Evolutionary conservation across 169 alveolate species (phyloP), one percentile per base, ranked within the genome.

Genomic region (Eimeria zaria): DNA sequence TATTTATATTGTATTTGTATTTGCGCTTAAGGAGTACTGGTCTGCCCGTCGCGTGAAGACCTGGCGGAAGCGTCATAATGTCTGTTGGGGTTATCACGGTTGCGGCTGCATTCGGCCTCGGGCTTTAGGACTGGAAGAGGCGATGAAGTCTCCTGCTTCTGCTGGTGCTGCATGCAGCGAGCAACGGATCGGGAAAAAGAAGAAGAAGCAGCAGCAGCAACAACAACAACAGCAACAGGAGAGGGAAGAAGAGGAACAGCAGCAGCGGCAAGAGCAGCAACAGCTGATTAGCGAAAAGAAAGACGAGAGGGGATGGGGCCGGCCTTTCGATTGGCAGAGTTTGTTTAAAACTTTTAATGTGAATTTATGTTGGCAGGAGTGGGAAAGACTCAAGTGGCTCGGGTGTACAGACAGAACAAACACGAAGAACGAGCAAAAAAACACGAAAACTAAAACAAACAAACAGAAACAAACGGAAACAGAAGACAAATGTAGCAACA

Each of bases 31-130:
- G 88, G 88, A 76, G 22, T 51, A 81, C 30, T 48, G 91, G 74
- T 46, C 36, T 0, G 22, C 46, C 8, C 41, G 24, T 9, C 30
- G 41, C 4, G 67, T 53, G 51, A 46, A 58, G n/a, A 53, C 9
- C 3, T 22, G 91, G 27, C 2, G 78, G 2, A 46, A 22, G 30
- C 51, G 53, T 48, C 51, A 53, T 22, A 53, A n/a, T 81, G 1
- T 48, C 0, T 81, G 91, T 39, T 81, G 91, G 91, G 91, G 91
- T 4, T 81, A 81, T 36, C 91, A 81, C 30, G 53, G 74, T 5
- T 53, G 67, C 48, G 91, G 91, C 22, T 81, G 73, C 53, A 81
- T 81, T n/a, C 18, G 73, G 53, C 91, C 91, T 27, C 91, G 48
- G 6, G 91, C 74, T 18, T 53, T 83, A 12, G 91, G 91, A 14